Conservation (phyloP, 352 stramenopile species). For the Pythium coloratum region DNA sequence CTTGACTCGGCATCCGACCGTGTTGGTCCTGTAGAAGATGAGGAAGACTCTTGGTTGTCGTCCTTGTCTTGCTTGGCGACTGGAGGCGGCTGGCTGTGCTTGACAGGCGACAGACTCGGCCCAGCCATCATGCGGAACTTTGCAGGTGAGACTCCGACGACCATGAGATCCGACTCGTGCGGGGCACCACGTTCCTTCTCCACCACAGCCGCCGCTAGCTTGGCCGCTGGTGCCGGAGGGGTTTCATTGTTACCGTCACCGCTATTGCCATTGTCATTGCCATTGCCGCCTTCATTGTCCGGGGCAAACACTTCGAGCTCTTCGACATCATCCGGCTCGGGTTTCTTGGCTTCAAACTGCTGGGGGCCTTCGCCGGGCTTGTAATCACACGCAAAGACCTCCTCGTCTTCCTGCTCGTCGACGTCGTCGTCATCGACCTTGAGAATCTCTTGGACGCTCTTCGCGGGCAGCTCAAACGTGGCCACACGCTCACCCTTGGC, state of each 20-base stretch:
- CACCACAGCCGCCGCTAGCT: neutral
- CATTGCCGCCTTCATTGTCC: constrained; percentile 3
- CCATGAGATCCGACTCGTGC: constrained; percentile 34
- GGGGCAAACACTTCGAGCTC: constrained; percentile 47
- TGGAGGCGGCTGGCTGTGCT: constrained; percentile 23
- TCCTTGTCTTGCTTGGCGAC: neutral
- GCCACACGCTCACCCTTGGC: constrained; percentile 11
- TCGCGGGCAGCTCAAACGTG: constrained; percentile 11
- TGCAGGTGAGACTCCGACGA: constrained; percentile 40
- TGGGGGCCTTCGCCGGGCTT: constrained; percentile 16
- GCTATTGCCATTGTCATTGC: neutral
- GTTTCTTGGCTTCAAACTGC: constrained; percentile 1
- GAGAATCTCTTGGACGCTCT: neutral
- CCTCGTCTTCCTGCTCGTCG: constrained; percentile 19
- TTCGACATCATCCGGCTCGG: constrained; percentile 37
- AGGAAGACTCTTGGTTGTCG: constrained; percentile 13
- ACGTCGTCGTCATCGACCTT: neutral
- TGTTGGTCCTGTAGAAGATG: neutral
- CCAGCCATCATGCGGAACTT: constrained; percentile 24
- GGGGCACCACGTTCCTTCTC: constrained; percentile 8
- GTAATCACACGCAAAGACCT: constrained; percentile 30
- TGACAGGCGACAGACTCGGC: constrained; percentile 26
- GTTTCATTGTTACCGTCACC: constrained; percentile 20
- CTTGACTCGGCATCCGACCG: constrained; percentile 10
- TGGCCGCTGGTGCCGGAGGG: constrained; percentile 3